A percentile compares a stretch with the other conserved stretches of the same genome.
phyloP scores from a whole-genome alignment of 2,329 filamentous ascomycete genomes.

The Amphichorda felina region DNA sequence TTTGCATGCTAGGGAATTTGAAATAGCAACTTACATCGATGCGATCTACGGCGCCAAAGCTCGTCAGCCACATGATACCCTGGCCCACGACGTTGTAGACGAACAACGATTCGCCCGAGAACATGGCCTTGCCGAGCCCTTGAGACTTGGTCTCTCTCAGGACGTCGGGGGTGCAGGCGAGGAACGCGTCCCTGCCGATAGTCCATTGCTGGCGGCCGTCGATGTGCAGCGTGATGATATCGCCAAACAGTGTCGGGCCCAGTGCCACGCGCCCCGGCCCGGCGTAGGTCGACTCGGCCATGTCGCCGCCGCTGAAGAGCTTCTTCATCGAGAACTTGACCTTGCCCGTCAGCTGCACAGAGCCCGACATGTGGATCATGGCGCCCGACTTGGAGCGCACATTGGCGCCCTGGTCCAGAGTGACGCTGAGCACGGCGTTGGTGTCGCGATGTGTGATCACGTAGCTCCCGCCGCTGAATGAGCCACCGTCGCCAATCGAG shows the following conservation, averaged over 20 bases:
- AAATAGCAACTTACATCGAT: conserved; percentile 8
- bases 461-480: conserved; percentile 8
- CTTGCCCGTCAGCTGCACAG: conserved; percentile 8
- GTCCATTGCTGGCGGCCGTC: conserved; percentile 7
- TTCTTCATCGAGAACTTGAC: conserved; percentile 10
- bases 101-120: conserved; percentile 10
- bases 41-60: conserved; percentile 10
- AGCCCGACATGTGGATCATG: conserved; percentile 10
- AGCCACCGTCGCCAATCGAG: conserved; percentile 2
- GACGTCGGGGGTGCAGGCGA: conserved; percentile 9
- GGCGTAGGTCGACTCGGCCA: conserved; percentile 8
- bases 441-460: conserved; percentile 8
- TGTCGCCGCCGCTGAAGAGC: conserved; percentile 8
- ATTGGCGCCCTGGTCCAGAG: conserved; percentile 6
- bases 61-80: conserved; percentile 9
- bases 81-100: conserved; percentile 8
- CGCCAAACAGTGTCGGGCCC: conserved; percentile 9
- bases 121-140: conserved; percentile 9
- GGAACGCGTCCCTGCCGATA: conserved; percentile 8
- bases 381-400: conserved; percentile 8
- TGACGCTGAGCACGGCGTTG: conserved; percentile 8
- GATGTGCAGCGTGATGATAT: conserved; percentile 9
- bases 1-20: too few relatives aligned
- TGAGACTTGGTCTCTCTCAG: conserved; percentile 8
- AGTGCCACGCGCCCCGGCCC: conserved; percentile 7